Evolutionary conservation across 192 early-diverging fungal species (phyloP).

Genomic region (Umbelopsis vinacea): DNA sequence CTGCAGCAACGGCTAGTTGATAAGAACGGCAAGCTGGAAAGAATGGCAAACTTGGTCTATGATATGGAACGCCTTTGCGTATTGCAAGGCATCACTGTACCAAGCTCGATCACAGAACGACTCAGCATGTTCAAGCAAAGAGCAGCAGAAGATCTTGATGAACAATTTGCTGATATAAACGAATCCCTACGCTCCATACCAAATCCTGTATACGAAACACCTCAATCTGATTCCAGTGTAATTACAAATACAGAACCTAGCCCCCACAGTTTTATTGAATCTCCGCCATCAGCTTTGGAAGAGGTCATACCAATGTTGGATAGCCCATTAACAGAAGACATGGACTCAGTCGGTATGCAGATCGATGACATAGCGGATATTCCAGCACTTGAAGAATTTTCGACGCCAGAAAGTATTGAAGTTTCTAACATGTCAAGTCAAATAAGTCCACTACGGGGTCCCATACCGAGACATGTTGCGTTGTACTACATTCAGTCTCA

Average conservation of each 20-base stretch:
- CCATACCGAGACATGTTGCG: constrained; percentile 17
- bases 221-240: neutral
- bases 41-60: constrained; percentile 4
- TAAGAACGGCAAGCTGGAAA: neutral
- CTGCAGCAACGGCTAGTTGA: neutral
- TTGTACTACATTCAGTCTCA: constrained; percentile 15
- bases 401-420: neutral
- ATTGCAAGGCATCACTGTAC: neutral
- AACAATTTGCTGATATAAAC: constrained; percentile 18
- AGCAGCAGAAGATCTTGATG: constrained; percentile 13
- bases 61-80: neutral
- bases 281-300: neutral
- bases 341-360: neutral
- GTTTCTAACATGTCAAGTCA: neutral
- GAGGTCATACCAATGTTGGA: neutral
- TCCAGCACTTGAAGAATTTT: neutral
- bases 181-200: constrained; percentile 13
- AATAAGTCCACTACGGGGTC: neutral
- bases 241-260: constrained; percentile 20
- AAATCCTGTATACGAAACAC: neutral
- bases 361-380: neutral
- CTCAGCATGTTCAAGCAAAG: neutral
- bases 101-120: neutral
- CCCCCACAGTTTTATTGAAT: constrained; percentile 2
- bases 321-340: neutral